Percentiles rank a stretch among this genome's conserved stretches.
phyloP scores from a whole-genome alignment of 2,329 filamentous ascomycete species.

The Elsinoe batatas region DNA sequence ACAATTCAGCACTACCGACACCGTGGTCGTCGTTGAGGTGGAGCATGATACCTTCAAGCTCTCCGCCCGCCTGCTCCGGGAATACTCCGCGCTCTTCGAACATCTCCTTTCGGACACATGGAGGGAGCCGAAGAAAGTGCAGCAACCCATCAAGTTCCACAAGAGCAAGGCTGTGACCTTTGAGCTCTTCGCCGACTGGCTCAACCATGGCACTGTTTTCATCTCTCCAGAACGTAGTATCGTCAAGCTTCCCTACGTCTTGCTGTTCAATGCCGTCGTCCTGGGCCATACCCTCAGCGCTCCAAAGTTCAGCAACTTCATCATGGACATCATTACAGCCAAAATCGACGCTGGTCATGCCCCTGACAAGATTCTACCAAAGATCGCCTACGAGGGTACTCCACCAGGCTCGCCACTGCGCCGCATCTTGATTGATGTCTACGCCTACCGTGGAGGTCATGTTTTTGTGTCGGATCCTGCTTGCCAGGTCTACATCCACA shows the following conservation, averaged over 20 bases:
- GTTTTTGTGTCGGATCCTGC: constrained; percentile 3
- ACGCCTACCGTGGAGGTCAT: constrained; percentile 12
- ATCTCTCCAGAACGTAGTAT: background rate
- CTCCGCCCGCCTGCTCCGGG: background rate
- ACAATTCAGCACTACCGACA: background rate
- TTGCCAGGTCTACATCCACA: background rate
- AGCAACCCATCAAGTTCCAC: background rate
- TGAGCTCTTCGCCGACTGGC: constrained; percentile 8
- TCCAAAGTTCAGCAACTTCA: background rate
- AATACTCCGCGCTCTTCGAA: background rate
- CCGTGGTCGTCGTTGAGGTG: background rate
- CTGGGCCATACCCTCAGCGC: background rate
- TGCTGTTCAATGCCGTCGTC: constrained; percentile 2
- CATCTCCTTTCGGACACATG: background rate
- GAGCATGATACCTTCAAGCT: background rate
- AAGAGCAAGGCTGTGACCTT: background rate
- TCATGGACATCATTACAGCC: constrained; percentile 10
- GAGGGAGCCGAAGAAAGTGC: background rate
- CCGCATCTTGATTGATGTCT: constrained; percentile 18
- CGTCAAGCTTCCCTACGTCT: background rate
- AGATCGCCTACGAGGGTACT: constrained; percentile 16
- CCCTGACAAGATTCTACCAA: constrained; percentile 8
- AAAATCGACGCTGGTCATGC: constrained; percentile 6
- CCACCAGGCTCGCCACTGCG: constrained; percentile 14
- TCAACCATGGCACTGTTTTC: background rate